Evolutionary conservation across 139 green algal species (phyloP), one percentile per base, ranked within the genome.

Genomic region (Monoraphidium neglectum): DNA sequence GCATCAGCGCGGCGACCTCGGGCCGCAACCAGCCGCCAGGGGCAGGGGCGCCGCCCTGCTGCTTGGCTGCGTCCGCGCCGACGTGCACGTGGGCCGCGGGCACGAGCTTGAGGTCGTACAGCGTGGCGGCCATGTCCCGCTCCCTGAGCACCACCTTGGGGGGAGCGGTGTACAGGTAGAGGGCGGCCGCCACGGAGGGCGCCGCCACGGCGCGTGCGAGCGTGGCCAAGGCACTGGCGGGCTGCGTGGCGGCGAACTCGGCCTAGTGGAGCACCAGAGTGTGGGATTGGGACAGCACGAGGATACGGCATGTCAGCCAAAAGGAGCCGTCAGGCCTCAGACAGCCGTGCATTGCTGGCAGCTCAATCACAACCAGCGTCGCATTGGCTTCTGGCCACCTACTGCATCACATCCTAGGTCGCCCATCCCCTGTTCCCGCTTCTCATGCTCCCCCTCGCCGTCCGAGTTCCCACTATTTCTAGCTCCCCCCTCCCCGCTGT

Each of bases 91-190:
- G 65, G 30, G 66, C 75, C 30, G 75, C 75, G 18, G 75, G 75
- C 16, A 80, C 54, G 30, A 80, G 54, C 37, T 69, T n/a, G 37
- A 70, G 40, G 5, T 38, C 28, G 32, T 70, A 80, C 28, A 80
- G 75, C 24, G 47, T 80, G 30, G 40, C 65, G 33, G 36, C 30
- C 28, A 18, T 21, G 32, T 75, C 75, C 65, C 74, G 74, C 1
- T n/a, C n/a, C n/a, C n/a, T n/a, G n/a, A 80, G 54, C 32, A 75
- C 30, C 8, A 36, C 51, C 53, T 80, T 80, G 37, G 75, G 75
- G 23, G 75, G 75, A 1, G 75, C 64, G 40, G 75, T 80, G 75
- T 80, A 80, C 37, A 80, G 65, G 54, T 80, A 80, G 37, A 80
- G 37, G 1, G n/a, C 65, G 5, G 62, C 28, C 3, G 61, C 61